Conservation (phyloP, 2,329 filamentous ascomycete species). For the Diaporthe sp. region DNA sequence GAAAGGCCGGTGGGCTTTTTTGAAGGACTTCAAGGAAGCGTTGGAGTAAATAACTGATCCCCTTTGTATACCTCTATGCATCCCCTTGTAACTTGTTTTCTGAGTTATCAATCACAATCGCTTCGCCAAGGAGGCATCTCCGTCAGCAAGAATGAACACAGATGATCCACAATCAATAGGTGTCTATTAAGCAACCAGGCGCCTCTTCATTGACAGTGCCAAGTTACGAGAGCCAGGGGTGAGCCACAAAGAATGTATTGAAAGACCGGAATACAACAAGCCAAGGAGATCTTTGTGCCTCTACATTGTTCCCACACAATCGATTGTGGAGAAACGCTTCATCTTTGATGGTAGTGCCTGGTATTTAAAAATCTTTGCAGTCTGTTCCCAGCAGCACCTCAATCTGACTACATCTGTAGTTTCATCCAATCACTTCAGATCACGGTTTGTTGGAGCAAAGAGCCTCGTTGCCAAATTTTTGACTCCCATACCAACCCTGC, state of each 20-base stretch:
- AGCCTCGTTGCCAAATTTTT: not conserved
- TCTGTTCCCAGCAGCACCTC: not conserved
- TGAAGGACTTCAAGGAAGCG: constrained; percentile 59
- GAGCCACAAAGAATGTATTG: not conserved
- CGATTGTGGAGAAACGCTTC: not conserved
- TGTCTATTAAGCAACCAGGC: not conserved
- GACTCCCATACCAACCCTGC: not conserved
- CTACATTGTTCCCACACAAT: not conserved
- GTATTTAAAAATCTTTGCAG: not conserved
- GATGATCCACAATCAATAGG: not conserved
- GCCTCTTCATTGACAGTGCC: too few species aligned
- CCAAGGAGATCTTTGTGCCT: not conserved
- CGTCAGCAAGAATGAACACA: not conserved
- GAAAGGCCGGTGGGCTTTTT: constrained; percentile 59
- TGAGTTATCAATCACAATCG: not conserved
- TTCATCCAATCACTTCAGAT: not conserved
- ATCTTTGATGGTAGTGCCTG: too few species aligned
- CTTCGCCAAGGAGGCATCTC: not conserved
- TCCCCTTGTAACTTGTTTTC: not conserved
- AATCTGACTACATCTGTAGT: not conserved
- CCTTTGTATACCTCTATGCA: too few species aligned
- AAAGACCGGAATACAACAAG: not conserved
- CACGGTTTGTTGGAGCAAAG: not conserved
- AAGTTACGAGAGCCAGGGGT: not conserved
- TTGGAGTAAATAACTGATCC: constrained; percentile 40